Conservation (phyloP, 345 rosid species). For the Nephelium lappaceum region DNA sequence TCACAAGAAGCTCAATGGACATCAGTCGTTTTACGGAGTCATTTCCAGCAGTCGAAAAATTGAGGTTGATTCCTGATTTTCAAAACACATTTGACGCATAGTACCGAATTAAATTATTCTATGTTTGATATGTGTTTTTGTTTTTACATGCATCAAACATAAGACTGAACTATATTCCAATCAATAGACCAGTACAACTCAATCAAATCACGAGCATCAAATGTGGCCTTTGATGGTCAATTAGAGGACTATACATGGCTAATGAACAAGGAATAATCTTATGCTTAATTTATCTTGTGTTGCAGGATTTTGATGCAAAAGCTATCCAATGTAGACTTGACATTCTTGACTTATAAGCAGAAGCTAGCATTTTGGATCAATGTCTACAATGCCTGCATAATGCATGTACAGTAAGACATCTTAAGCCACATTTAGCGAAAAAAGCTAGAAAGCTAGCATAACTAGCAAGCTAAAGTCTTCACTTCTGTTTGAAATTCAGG, state of each 20-base stretch:
- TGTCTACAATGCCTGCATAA: constrained; percentile 82
- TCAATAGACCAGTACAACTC: neutral
- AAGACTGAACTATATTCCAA: neutral
- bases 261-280: neutral
- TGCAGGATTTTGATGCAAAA: constrained; percentile 65
- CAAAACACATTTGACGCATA: too few relatives aligned
- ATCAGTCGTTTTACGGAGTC: constrained; percentile 41
- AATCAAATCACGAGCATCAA: neutral
- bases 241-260: neutral
- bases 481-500: constrained; percentile 45
- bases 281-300: constrained; percentile 13
- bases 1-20: constrained; percentile 59
- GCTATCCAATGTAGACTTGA: constrained; percentile 64
- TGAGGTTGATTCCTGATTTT: constrained; percentile 46
- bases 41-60: constrained; percentile 44
- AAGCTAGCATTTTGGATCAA: constrained; percentile 96
- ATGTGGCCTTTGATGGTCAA: neutral
- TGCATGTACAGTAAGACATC: constrained; percentile 81
- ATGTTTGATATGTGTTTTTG: too few relatives aligned
- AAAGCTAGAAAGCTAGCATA: constrained; percentile 3
- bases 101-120: too few relatives aligned
- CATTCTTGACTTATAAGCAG: constrained; percentile 83
- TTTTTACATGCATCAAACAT: too few relatives aligned
- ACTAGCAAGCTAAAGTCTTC: constrained; percentile 1
- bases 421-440: constrained; percentile 21